Evolutionary conservation across 805 yeast species (phyloP).

Genomic region (Wickerhamiella cacticola): DNA sequence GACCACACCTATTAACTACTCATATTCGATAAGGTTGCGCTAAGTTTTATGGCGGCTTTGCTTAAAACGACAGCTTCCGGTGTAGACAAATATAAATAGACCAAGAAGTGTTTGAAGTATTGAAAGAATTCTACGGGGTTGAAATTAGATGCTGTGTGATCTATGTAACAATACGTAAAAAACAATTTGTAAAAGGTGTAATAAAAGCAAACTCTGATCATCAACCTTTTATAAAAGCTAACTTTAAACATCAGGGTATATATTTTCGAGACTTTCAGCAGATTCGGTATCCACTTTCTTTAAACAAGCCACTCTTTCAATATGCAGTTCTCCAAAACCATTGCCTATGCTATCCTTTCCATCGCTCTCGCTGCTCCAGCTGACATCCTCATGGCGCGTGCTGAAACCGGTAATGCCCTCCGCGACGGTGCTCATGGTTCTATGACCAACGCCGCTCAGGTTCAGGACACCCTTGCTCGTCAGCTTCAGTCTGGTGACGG

Average conservation of each 20-base stretch:
- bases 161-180: too few species aligned
- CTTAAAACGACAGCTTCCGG: too few species aligned
- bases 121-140: too few species aligned
- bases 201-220: too few species aligned
- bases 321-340: slow-evolving; percentile 17
- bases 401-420: too few species aligned
- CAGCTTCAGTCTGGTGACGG: slow-evolving; percentile 18
- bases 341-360: slow-evolving; percentile 16
- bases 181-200: too few species aligned
- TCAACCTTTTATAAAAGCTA: background rate
- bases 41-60: too few species aligned
- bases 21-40: too few species aligned
- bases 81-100: too few species aligned
- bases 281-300: slow-evolving; percentile 3
- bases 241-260: background rate
- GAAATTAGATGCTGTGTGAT: too few species aligned
- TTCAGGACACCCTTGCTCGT: slow-evolving; percentile 18
- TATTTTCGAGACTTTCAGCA: background rate
- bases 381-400: slow-evolving; percentile 1
- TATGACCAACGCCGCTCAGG: slow-evolving; percentile 18
- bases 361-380: slow-evolving; percentile 18
- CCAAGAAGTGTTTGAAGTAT: too few species aligned
- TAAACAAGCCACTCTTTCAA: slow-evolving; percentile 1
- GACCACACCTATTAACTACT: too few species aligned
- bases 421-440: slow-evolving; percentile 17